These are phyloP conservation scores for Candida nitratophila DNA, from an alignment of 805 yeast species.

Conservation along the genomic window DNA sequence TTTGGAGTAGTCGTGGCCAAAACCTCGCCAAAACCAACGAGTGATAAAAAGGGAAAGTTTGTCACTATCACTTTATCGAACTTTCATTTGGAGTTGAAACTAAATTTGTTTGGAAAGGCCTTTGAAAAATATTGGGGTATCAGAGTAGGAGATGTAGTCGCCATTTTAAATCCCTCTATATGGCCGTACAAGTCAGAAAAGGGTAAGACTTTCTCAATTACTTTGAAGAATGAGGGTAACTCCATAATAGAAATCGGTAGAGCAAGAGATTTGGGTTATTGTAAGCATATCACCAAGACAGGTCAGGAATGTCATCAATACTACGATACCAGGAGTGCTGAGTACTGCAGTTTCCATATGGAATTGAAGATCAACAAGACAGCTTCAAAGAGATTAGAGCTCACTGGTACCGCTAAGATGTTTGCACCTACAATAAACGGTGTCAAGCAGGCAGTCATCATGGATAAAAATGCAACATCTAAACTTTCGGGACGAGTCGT, in stretches of 20 bases:
- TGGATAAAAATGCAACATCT: constrained; percentile 15
- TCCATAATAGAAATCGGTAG: constrained; percentile 69
- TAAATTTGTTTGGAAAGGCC: constrained; percentile 61
- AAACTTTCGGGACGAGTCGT: constrained; percentile 12
- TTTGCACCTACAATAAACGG: constrained; percentile 49
- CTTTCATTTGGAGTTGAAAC: constrained; percentile 50
- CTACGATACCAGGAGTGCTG: constrained; percentile 45
- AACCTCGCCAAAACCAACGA: constrained; percentile 41
- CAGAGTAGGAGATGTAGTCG: constrained; percentile 66
- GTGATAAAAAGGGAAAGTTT: constrained; percentile 38
- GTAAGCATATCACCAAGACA: constrained; percentile 42
- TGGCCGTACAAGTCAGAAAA: constrained; percentile 26
- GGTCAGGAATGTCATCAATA: constrained; percentile 53
- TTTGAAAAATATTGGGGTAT: constrained; percentile 69
- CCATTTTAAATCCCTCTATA: constrained; percentile 67
- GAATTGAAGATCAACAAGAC: constrained; percentile 47
- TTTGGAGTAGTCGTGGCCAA: constrained; percentile 64
- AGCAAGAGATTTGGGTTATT: constrained; percentile 59
- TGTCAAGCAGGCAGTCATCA: constrained; percentile 33
- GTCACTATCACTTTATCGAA: constrained; percentile 61
- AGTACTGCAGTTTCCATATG: constrained; percentile 66
- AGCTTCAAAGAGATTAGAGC: constrained; percentile 66
- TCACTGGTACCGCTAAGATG: constrained; percentile 53
- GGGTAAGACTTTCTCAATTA: constrained; percentile 42
- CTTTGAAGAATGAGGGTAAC: constrained; percentile 41